Evolutionary conservation across 2,329 filamentous ascomycete genomes (phyloP).

Genomic region (Neophaeococcomyces mojaviensis): DNA sequence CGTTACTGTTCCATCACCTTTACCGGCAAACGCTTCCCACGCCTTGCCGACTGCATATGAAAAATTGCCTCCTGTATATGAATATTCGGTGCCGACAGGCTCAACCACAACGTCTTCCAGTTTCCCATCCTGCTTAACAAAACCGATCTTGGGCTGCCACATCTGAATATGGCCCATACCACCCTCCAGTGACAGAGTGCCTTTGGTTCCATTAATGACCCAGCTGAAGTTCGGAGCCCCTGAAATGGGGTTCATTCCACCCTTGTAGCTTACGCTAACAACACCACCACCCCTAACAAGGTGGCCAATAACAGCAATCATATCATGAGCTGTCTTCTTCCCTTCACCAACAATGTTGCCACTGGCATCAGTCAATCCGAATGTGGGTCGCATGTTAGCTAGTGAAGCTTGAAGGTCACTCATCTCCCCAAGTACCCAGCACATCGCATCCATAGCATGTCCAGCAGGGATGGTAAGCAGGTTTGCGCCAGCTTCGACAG

Average conservation of each 20-base stretch:
- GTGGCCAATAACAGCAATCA: slow-evolving; percentile 12
- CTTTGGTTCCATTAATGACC: slow-evolving; percentile 19
- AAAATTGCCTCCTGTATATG: slow-evolving; percentile 14
- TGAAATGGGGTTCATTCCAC: slow-evolving; percentile 5
- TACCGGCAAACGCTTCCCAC: slow-evolving; percentile 16
- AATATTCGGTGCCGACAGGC: slow-evolving; percentile 9
- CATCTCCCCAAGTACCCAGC: slow-evolving; percentile 17
- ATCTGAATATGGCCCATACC: slow-evolving; percentile 12
- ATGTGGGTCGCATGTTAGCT: slow-evolving; percentile 11
- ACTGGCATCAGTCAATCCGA: slow-evolving; percentile 6
- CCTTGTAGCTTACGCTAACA: slow-evolving; percentile 12
- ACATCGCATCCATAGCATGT: slow-evolving; percentile 17
- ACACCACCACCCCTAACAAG: slow-evolving; percentile 10
- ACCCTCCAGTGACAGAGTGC: slow-evolving; percentile 14
- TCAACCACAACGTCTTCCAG: slow-evolving; percentile 10
- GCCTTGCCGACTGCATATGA: slow-evolving; percentile 14
- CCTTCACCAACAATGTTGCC: slow-evolving; percentile 3
- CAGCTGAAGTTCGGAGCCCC: slow-evolving; percentile 13
- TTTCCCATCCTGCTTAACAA: slow-evolving; percentile 8
- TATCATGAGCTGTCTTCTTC: slow-evolving; percentile 15
- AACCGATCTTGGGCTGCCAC: slow-evolving; percentile 14
- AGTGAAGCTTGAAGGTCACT: slow-evolving; percentile 13
- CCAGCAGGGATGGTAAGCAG: slow-evolving; percentile 17
- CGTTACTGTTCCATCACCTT: slow-evolving; percentile 9
- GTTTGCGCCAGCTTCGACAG: slow-evolving; percentile 14